Evolutionary conservation across 164 flowering plant species (phyloP).

Genomic region (Brasenia schreberi): DNA sequence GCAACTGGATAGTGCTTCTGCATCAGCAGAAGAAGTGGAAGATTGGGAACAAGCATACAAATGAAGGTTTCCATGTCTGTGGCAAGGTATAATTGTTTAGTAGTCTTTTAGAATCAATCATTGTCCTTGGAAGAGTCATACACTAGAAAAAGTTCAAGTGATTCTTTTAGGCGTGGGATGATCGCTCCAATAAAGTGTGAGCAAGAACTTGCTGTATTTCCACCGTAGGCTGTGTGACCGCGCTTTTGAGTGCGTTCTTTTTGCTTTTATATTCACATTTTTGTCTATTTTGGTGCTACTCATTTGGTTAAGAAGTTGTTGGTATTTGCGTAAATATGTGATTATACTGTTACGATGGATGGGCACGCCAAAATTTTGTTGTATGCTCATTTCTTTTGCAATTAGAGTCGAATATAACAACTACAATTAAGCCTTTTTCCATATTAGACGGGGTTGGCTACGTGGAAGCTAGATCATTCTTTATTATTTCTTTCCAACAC

Average conservation of each 20-base stretch:
- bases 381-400: too few relatives aligned
- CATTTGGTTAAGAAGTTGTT: too few relatives aligned
- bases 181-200: background rate
- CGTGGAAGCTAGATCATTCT: too few relatives aligned
- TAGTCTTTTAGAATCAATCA: background rate
- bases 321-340: too few relatives aligned
- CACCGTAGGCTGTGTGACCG: background rate
- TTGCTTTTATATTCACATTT: background rate
- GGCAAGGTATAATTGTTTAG: background rate
- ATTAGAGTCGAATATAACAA: too few relatives aligned
- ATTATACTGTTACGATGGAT: too few relatives aligned
- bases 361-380: too few relatives aligned
- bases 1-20: slow-evolving; percentile 6
- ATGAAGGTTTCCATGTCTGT: slow-evolving; percentile 7
- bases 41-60: slow-evolving; percentile 89
- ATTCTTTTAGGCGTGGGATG: background rate
- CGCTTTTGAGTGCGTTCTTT: background rate
- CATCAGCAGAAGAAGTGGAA: slow-evolving; percentile 42
- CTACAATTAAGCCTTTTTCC: too few relatives aligned
- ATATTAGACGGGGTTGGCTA: too few relatives aligned
- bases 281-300: background rate
- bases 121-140: background rate
- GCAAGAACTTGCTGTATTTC: background rate
- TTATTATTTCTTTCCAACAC: too few relatives aligned
- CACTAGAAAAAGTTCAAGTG: background rate